phyloP scores from a whole-genome alignment of 345 rosid species.

The Eucalyptus virginea region DNA sequence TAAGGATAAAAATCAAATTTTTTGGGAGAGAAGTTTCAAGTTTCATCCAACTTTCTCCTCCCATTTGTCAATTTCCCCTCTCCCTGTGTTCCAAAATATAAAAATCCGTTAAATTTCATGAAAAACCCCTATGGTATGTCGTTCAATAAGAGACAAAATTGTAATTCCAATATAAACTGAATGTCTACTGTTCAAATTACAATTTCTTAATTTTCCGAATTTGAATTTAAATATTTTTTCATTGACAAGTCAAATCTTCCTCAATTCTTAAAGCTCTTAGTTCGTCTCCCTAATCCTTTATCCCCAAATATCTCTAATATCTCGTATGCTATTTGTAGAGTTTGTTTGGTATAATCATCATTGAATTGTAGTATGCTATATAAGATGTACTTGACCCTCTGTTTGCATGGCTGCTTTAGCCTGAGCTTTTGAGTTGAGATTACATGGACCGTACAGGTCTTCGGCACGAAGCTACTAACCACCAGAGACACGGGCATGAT shows the following conservation, averaged over 20 bases:
- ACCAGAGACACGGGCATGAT: background rate
- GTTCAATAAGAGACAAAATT: background rate
- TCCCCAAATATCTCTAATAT: background rate
- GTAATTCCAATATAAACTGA: background rate
- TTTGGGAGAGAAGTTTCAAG: background rate
- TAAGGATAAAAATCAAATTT: background rate
- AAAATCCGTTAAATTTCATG: background rate
- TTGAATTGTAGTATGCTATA: background rate
- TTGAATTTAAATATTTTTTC: background rate
- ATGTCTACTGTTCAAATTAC: background rate
- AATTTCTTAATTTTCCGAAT: background rate
- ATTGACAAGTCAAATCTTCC: background rate
- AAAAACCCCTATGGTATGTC: background rate
- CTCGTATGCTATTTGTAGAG: background rate
- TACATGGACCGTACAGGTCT: background rate
- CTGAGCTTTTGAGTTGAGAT: background rate
- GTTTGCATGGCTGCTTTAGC: background rate
- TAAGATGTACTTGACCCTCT: background rate
- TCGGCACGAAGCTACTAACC: background rate
- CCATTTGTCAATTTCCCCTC: background rate
- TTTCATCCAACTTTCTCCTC: background rate
- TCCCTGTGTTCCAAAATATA: background rate
- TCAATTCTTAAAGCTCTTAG: background rate
- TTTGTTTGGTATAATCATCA: background rate
- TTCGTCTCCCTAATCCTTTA: background rate